Percentiles rank a stretch among this genome's conserved stretches.
Conservation (phyloP, 345 rosid species). For the Cardamine occulta region DNA sequence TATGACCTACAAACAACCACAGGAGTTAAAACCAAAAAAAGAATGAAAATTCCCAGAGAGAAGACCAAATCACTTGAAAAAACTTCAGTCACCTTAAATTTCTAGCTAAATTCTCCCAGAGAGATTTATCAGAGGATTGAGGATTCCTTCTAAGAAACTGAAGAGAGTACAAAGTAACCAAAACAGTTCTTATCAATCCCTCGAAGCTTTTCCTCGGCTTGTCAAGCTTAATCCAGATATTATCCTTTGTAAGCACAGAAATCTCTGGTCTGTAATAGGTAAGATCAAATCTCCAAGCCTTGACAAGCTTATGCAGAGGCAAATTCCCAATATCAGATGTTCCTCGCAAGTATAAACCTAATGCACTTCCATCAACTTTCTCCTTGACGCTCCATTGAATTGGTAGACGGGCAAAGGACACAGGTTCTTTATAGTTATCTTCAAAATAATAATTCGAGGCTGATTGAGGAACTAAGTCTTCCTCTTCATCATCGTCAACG, state of each 20-base stretch:
- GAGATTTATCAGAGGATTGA: constrained; percentile 55
- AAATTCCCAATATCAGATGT: constrained; percentile 61
- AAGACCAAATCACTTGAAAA: constrained; percentile 15
- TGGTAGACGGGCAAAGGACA: constrained; percentile 70
- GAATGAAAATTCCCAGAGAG: not conserved
- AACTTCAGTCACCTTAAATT: constrained; percentile 54
- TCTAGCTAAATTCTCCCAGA: constrained; percentile 67
- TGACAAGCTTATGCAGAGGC: constrained; percentile 59
- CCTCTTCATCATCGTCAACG: constrained; percentile 66
- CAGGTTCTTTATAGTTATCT: constrained; percentile 56
- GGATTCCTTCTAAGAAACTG: constrained; percentile 62
- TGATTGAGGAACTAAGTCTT: constrained; percentile 48
- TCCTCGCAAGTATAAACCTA: constrained; percentile 61
- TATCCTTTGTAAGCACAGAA: constrained; percentile 66
- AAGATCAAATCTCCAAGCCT: constrained; percentile 81
- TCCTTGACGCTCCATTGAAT: constrained; percentile 56
- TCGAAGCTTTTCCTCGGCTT: constrained; percentile 81
- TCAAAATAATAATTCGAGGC: constrained; percentile 68
- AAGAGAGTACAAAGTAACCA: constrained; percentile 63
- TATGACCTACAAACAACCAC: constrained; percentile 52
- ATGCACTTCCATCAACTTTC: constrained; percentile 29
- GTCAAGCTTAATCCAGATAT: constrained; percentile 64
- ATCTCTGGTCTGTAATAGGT: constrained; percentile 55
- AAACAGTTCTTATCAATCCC: constrained; percentile 54
- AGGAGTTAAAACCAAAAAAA: constrained; percentile 10